These are phyloP conservation scores for Dacryopinax primogenitus DNA, from an alignment of 768 basidiomycete genomes.

Conservation along the genomic window DNA sequence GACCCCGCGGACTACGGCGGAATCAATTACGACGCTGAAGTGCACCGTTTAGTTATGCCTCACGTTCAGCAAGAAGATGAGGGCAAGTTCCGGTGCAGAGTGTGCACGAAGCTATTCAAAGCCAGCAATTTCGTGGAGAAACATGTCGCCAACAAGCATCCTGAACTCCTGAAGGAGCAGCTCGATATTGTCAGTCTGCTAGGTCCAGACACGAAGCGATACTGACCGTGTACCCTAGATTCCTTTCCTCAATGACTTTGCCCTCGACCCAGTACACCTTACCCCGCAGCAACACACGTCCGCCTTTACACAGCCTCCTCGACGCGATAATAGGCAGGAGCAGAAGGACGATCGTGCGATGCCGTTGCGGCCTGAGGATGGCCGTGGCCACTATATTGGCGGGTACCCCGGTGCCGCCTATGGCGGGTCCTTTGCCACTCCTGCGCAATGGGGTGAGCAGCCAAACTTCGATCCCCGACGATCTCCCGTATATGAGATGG, in stretches of 20 bases:
- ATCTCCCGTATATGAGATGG: background rate
- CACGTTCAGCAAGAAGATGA: conserved; percentile 91
- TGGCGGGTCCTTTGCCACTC: background rate
- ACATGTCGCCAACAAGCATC: conserved; percentile 90
- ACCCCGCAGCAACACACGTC: conserved; percentile 23
- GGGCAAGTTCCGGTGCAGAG: conserved; percentile 92
- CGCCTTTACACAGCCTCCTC: conserved; percentile 58
- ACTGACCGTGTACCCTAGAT: conserved; percentile 36
- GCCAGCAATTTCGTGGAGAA: conserved; percentile 95
- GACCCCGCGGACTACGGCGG: conserved; percentile 84
- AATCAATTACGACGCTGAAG: conserved; percentile 79
- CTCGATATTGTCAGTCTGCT: conserved; percentile 61
- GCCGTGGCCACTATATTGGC: background rate
- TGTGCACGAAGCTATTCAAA: conserved; percentile 94
- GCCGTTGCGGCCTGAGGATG: background rate
- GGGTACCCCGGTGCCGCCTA: background rate
- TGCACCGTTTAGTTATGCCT: conserved; percentile 28
- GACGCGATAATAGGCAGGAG: background rate
- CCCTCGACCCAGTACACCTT: conserved; percentile 86
- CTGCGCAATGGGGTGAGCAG: background rate
- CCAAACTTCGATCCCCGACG: background rate
- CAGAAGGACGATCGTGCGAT: background rate
- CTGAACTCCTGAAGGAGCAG: conserved; percentile 57
- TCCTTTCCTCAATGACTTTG: conserved; percentile 89
- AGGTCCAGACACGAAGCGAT: conserved; percentile 12